These are phyloP conservation scores for Phellopilus nigrolimitatus DNA, from an alignment of 1,284 basidiomycete species.

Conservation along the genomic window DNA sequence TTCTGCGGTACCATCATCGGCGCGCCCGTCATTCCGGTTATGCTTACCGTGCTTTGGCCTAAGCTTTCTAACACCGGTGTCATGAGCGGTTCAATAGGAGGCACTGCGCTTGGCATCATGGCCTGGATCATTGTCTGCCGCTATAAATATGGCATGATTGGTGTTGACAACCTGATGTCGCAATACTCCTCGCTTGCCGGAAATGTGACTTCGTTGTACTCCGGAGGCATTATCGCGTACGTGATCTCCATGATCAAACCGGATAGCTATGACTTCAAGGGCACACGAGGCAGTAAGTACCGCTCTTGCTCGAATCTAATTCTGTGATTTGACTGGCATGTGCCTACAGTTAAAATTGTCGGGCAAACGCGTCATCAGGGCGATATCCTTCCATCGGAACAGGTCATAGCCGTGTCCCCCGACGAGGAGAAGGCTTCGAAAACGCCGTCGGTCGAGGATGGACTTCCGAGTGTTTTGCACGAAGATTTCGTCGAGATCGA, in stretches of 20 bases:
- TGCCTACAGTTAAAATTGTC: slow-evolving; percentile 14
- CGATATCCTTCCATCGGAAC: slow-evolving; percentile 5
- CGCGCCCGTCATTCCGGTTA: slow-evolving; percentile 17
- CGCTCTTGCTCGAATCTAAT: slow-evolving; percentile 21
- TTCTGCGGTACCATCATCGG: slow-evolving; percentile 17
- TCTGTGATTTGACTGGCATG: neutral
- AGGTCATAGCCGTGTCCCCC: slow-evolving; percentile 18
- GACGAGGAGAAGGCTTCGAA: slow-evolving; percentile 22
- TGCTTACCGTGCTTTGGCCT: slow-evolving; percentile 43
- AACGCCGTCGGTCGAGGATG: slow-evolving; percentile 14
- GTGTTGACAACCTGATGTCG: slow-evolving; percentile 38
- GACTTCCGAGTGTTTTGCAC: slow-evolving; percentile 17
- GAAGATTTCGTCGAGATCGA: slow-evolving; percentile 13
- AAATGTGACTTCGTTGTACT: slow-evolving; percentile 39
- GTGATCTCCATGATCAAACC: slow-evolving; percentile 39
- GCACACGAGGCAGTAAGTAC: slow-evolving; percentile 38
- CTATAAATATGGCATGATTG: slow-evolving; percentile 45
- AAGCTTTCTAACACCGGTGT: slow-evolving; percentile 41
- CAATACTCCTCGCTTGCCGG: slow-evolving; percentile 48
- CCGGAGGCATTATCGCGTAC: slow-evolving; percentile 41
- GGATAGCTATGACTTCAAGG: slow-evolving; percentile 44
- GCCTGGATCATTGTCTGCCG: slow-evolving; percentile 50
- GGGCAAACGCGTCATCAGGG: neutral
- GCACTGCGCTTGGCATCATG: slow-evolving; percentile 40
- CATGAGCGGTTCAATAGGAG: slow-evolving; percentile 38